These are phyloP conservation scores for Aspergillus sojae DNA, from an alignment of 2,329 filamentous ascomycete genomes.

Conservation along the genomic window DNA sequence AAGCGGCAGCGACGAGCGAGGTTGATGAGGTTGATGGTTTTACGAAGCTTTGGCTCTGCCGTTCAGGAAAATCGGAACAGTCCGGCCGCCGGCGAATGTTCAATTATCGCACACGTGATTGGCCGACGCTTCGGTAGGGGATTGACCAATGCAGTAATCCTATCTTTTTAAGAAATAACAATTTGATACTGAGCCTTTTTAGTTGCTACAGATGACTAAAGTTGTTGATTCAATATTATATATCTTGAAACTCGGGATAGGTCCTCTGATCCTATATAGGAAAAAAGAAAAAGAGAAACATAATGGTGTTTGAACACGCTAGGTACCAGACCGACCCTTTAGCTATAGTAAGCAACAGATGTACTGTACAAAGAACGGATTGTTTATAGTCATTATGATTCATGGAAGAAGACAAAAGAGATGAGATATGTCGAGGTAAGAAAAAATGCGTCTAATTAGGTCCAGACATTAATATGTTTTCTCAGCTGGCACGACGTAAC, in stretches of 20 bases:
- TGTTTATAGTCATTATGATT: slow-evolving; percentile 13
- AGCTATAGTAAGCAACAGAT: neutral
- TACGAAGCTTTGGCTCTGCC: slow-evolving; percentile 35
- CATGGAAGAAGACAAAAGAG: slow-evolving; percentile 5
- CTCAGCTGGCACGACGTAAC: slow-evolving; percentile 37
- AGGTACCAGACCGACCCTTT: neutral
- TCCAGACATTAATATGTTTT: neutral
- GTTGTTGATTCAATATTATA: neutral
- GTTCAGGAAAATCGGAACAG: slow-evolving; percentile 46
- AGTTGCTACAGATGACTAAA: slow-evolving; percentile 2
- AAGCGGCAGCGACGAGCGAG: slow-evolving; percentile 33
- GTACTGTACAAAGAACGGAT: neutral
- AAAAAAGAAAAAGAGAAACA: slow-evolving; percentile 13
- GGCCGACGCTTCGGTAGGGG: slow-evolving; percentile 24
- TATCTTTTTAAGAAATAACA: slow-evolving; percentile 11
- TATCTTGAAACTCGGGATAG: neutral
- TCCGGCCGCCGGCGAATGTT: slow-evolving; percentile 40
- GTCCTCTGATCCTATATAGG: neutral
- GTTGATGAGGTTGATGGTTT: slow-evolving; percentile 40
- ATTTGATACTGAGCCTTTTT: neutral
- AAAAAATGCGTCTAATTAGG: neutral
- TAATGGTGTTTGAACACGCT: neutral
- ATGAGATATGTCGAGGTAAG: neutral
- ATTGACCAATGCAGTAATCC: slow-evolving; percentile 13
- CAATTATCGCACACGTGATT: slow-evolving; percentile 47